Evolutionary conservation across 768 basidiomycete species (phyloP), one percentile per base, ranked within the genome.

Genomic region (Strobilomyces echinocephalus): DNA sequence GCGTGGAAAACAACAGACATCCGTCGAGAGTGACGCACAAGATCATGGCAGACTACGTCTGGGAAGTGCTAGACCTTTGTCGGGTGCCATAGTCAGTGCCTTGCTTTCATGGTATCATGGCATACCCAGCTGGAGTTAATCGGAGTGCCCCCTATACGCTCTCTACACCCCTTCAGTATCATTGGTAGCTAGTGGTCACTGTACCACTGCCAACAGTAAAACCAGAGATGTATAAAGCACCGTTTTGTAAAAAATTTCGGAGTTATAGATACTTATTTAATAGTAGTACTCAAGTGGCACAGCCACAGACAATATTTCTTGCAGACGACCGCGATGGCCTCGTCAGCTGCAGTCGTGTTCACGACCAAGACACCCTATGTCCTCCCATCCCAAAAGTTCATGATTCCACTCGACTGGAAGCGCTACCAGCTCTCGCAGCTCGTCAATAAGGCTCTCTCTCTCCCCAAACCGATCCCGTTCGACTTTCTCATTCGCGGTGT

Each of bases 351-450:
- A 16, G 54, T 63, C 28, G 20, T 50, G 8, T 59, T 63, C 50
- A 56, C 60, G 2, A 63, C 62, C n/a, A 62, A 59, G 36, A 48
- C 62, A 12, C 38, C 54, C 2, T 63, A 65, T 52, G 52, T 48
- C 11, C 52, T 63, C 11, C 62, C 62, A 88, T 78, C 84, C 1
- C 90, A 94, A 68, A 92, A 91, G 64, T 97, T 92, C 67, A 85
- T 97, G 83, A 86, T 98, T 15, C 95, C 97, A 2, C 76, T 84
- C 1, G 74, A 81, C 69, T 98, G 94, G 94, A 82, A 80, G 53
- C 84, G 95, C n/a, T 98, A 89, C 69, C 95, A 97, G 63, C 86
- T 99, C 31, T 97, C 95, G 1, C 93, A 97, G 56, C 85, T 98
- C 40, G 84, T 99, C 54, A 99, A 99, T 75, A 97, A 97, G 65